Base-by-base conservation (phyloP, 148 eudicot genomes). In the Salicornia ramosissima region DNA sequence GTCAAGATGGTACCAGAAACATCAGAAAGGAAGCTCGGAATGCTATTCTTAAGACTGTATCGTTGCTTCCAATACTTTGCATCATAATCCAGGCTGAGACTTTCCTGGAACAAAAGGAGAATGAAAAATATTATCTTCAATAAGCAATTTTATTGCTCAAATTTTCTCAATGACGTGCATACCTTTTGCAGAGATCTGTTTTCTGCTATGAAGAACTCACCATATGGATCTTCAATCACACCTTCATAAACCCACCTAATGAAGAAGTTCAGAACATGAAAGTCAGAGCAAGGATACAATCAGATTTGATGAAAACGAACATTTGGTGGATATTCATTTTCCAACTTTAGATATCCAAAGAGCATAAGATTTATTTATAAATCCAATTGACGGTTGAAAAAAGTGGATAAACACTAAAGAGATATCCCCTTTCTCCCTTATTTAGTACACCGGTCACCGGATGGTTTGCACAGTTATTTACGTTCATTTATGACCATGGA, bases 211-310 rank as follows among this genome's bases (percentile, higher is more conserved):
- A 94, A 94, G 83, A 90, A 90, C 80, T 94, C 98, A 7, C 85
- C 87, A 60, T 94, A 89, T 56, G 98, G 97, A 79, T 94, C 98
- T 79, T 94, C 96, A 83, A 94, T 90, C 68, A 94, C 96, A 63
- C 98, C 98, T 86, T 94, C 98, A 80, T 90, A 90, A 57, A 94
- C 82, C 98, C 98, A 94, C 91, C 98, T 94, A 78, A 47, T 58
- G 47, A 67, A 39, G 21, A 45, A 6, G 16, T 42, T 62, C 45
- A 53, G 45, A 49, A 49, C 30, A 22, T 42, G 33, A 71, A n/a
- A 65, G 21, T 24, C 29, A 46, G 31, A 62, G 47, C 24, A 21
- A 49, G 54, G 67, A 71, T 16, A 76, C 47, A 54, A 9, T 10
- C 14, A 53, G 12, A 39, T 25, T 51, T 50, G 40, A 63, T 19